Evolutionary conservation across 305 asterid species (phyloP).

Genomic region (Rubia balearica): DNA sequence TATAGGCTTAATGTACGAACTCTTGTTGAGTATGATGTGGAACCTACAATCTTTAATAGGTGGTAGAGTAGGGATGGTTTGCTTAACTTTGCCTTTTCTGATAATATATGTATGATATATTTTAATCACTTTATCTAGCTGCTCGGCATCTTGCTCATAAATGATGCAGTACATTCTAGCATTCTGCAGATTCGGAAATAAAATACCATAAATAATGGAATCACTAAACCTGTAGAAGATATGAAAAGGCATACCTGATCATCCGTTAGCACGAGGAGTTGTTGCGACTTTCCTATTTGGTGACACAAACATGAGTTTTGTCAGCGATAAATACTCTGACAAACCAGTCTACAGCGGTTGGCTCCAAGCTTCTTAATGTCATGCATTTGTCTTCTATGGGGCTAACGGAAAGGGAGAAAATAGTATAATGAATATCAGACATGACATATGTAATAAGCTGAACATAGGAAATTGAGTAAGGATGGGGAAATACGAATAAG

Average conservation of each 20-base stretch:
- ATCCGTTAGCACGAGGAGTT: neutral
- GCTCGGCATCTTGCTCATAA: too few relatives aligned
- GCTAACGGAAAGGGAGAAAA: too few relatives aligned
- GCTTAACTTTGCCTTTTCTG: too few relatives aligned
- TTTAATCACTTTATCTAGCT: too few relatives aligned
- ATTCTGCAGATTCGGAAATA: neutral
- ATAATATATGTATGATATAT: too few relatives aligned
- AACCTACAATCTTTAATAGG: neutral
- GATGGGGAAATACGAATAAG: too few relatives aligned
- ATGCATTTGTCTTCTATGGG: too few relatives aligned
- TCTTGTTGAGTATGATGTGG: neutral
- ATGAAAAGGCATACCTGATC: neutral
- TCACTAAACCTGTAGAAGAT: neutral
- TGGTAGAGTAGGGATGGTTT: neutral
- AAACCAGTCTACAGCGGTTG: neutral
- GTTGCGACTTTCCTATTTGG: too few relatives aligned
- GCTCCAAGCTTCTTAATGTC: too few relatives aligned
- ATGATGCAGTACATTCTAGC: neutral
- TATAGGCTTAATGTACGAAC: neutral
- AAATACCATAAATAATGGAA: neutral
- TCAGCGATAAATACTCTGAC: neutral
- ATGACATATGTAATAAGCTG: too few relatives aligned
- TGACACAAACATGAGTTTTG: neutral
- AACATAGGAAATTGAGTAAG: too few relatives aligned
- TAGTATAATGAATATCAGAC: too few relatives aligned